Base-by-base conservation (phyloP, 2,329 filamentous ascomycete genomes). In the Pezicula neosporulosa region DNA sequence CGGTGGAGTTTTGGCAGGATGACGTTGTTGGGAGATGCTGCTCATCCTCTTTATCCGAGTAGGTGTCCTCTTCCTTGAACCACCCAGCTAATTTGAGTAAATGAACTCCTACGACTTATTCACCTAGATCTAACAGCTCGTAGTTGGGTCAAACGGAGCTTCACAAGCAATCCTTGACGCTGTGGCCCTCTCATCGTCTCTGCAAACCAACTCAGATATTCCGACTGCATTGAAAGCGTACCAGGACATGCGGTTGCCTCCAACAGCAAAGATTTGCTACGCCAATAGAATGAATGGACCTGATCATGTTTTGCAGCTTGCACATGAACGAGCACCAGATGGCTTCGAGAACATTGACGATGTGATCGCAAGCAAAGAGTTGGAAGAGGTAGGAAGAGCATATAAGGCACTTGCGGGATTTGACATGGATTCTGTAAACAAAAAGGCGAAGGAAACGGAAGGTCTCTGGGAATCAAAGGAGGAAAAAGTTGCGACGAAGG, bases 251-350 rank as follows among this genome's bases (percentile, higher is more conserved):
- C 61, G 72, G 3, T 53, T 75, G 2, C 72, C 72, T 7, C 66
- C 71, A 0, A 76, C 72, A 4, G 66, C 72, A 2, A 70, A 71
- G 54, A 76, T 75, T 16, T 70, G 75, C 18, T 71, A 72, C 65
- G 72, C 72, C 7, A 76, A 76, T 56, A 64, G 72, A 18, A 72
- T 69, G 1, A 74, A 74, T 48, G 72, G 73, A 1, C 72, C 72
- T 3, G 72, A 76, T 55, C 72, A 75, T 56, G 72, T 76, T 4
- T 52, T 76, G 59, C 70, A 75, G 54, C 60, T 76, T 36, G 72
- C 70, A 2, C 68, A 75, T 52, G 71, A 75, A 56, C 56, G 73
- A 21, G 72, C 72, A 2, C 71, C 72, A 2, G 65, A 72, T 48
- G 69, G 69, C 0, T 71, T 70, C 56, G 61, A 65, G 38, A 67